Evolutionary conservation across 169 alveolate species (phyloP).

Genomic region (Plasmodium yoelii): DNA sequence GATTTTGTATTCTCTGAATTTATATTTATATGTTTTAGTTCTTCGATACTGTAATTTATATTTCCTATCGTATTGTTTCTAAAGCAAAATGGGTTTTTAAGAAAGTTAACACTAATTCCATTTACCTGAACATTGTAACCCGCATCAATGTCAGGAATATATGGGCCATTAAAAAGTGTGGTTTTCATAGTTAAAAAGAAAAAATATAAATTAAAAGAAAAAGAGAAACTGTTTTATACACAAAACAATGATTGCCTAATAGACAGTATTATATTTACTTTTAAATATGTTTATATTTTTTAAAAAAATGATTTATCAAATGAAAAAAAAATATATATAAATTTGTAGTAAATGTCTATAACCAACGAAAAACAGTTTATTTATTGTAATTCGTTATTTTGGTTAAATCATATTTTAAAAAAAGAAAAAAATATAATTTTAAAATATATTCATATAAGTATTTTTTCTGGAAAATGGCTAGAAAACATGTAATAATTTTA

Average conservation of each 20-base stretch:
- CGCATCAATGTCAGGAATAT: constrained; percentile 62
- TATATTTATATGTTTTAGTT: constrained; percentile 1
- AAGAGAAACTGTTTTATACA: background rate
- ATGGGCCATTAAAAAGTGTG: constrained; percentile 45
- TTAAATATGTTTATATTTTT: too few species aligned
- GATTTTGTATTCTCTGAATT: constrained; percentile 14
- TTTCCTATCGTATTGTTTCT: constrained; percentile 23
- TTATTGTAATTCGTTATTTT: constrained; percentile 7
- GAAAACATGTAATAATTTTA: background rate
- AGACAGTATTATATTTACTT: too few species aligned
- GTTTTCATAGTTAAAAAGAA: constrained; percentile 25
- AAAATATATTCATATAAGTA: constrained; percentile 1
- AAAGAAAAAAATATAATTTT: constrained; percentile 11
- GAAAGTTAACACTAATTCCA: constrained; percentile 58
- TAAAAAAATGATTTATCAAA: too few species aligned
- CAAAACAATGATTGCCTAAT: background rate
- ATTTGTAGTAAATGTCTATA: too few species aligned
- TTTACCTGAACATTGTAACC: constrained; percentile 67
- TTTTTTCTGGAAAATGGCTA: constrained; percentile 18
- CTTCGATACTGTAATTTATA: background rate
- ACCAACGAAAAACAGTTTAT: too few species aligned
- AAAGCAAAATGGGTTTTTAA: constrained; percentile 71
- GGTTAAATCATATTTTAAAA: constrained; percentile 13
- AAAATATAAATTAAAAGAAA: background rate
- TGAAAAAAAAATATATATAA: too few species aligned